These are phyloP conservation scores for Pestalotiopsis sp. DNA, from an alignment of 2,329 filamentous ascomycete genomes.

Conservation along the genomic window DNA sequence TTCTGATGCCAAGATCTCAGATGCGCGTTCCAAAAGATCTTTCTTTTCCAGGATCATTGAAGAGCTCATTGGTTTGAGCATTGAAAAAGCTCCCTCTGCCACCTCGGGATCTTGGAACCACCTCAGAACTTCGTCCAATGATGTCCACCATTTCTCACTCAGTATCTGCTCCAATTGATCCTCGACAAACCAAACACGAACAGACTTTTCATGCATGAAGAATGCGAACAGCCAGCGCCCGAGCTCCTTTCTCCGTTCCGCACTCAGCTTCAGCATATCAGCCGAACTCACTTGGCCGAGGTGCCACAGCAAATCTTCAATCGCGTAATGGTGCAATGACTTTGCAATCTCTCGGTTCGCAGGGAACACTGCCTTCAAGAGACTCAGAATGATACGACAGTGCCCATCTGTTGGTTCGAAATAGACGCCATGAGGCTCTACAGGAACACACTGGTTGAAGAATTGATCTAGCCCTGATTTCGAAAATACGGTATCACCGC, in stretches of 20 bases:
- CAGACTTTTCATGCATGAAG: background rate
- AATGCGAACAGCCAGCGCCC: background rate
- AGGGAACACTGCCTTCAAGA: background rate
- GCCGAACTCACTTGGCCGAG: background rate
- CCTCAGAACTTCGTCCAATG: background rate
- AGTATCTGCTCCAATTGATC: background rate
- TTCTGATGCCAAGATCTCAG: background rate
- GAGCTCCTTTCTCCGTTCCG: background rate
- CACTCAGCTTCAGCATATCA: background rate
- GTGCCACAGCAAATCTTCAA: background rate
- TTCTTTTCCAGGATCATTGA: background rate
- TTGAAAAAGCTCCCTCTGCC: background rate
- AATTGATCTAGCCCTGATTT: background rate
- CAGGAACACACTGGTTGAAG: background rate
- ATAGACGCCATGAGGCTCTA: background rate
- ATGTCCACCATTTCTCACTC: background rate
- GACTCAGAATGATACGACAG: background rate
- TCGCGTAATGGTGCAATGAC: background rate
- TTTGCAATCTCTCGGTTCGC: background rate
- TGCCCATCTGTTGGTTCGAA: background rate
- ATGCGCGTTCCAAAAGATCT: background rate
- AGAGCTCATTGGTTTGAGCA: background rate
- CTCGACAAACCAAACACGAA: background rate
- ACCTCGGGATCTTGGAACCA: background rate
- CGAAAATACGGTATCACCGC: background rate